A percentile compares a stretch with the other conserved stretches of the same genome.
Evolutionary conservation across 768 basidiomycete genomes (phyloP).

Genomic region (Serendipita sp.): DNA sequence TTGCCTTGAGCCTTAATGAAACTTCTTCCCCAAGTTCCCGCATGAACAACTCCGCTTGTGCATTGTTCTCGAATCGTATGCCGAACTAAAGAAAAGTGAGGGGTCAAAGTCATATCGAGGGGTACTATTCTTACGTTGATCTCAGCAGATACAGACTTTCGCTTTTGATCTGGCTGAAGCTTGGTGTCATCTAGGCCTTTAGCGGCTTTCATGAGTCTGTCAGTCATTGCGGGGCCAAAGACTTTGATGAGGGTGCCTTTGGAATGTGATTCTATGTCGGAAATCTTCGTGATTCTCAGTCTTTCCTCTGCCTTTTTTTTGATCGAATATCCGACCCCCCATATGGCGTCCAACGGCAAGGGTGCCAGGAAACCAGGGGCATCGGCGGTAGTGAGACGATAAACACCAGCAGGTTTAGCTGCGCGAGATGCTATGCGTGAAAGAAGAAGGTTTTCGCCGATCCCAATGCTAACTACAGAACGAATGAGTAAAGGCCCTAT

Average conservation of each 20-base stretch:
- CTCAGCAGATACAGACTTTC: slow-evolving; percentile 88
- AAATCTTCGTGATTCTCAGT: slow-evolving; percentile 53
- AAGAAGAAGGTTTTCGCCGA: slow-evolving; percentile 80
- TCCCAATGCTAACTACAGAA: slow-evolving; percentile 69
- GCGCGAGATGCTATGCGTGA: slow-evolving; percentile 79
- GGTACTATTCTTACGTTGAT: slow-evolving; percentile 55
- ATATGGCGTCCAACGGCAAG: slow-evolving; percentile 63
- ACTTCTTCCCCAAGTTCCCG: slow-evolving; percentile 66
- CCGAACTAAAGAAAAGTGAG: slow-evolving; percentile 49
- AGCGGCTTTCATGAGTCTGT: slow-evolving; percentile 69
- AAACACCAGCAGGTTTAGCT: slow-evolving; percentile 84
- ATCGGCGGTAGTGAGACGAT: slow-evolving; percentile 46
- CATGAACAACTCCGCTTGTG: slow-evolving; percentile 68
- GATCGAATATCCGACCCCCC: slow-evolving; percentile 68
- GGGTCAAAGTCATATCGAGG: neutral
- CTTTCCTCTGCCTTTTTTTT: slow-evolving; percentile 68
- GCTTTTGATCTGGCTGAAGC: slow-evolving; percentile 66
- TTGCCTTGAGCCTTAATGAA: slow-evolving; percentile 46
- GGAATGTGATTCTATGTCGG: slow-evolving; percentile 48
- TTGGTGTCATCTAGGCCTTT: slow-evolving; percentile 70
- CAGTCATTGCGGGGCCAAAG: slow-evolving; percentile 67
- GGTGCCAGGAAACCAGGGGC: slow-evolving; percentile 42
- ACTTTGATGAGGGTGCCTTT: slow-evolving; percentile 50
- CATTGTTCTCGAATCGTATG: slow-evolving; percentile 74
- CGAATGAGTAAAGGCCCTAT: neutral